Percentiles rank a stretch among this genome's conserved stretches.
phyloP scores from a whole-genome alignment of 495 filamentous ascomycete species.

The Penicillium samsonianum region DNA sequence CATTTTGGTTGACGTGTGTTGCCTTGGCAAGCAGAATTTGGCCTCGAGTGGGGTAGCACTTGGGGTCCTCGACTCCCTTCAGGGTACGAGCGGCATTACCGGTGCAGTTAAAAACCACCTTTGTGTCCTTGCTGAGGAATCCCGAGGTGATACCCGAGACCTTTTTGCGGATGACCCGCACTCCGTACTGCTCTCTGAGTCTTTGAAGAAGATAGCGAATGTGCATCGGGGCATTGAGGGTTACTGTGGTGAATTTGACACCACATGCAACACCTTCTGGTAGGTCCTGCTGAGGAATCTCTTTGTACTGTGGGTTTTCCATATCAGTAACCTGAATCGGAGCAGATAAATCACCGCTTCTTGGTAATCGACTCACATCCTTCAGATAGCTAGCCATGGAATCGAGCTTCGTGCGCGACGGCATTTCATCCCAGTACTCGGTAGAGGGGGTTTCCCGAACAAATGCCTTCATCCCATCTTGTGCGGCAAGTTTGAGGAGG shows the following conservation, averaged over 20 bases:
- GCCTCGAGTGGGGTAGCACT: constrained; percentile 37
- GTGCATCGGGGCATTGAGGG: constrained; percentile 33
- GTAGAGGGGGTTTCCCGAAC: constrained; percentile 23
- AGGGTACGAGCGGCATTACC: constrained; percentile 25
- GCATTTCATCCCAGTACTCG: constrained; percentile 36
- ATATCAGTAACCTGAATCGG: background rate
- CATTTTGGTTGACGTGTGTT: constrained; percentile 28
- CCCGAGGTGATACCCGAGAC: constrained; percentile 23
- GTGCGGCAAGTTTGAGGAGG: constrained; percentile 23
- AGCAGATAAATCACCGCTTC: background rate
- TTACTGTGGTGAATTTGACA: constrained; percentile 32
- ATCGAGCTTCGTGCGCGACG: constrained; percentile 27
- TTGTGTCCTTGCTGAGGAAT: constrained; percentile 24
- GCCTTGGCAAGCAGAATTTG: constrained; percentile 43
- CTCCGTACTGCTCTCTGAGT: constrained; percentile 18
- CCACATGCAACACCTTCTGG: constrained; percentile 27
- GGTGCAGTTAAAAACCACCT: constrained; percentile 36
- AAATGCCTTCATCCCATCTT: constrained; percentile 24
- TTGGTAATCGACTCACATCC: constrained; percentile 21
- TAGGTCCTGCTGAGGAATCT: constrained; percentile 22
- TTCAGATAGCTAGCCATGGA: constrained; percentile 32
- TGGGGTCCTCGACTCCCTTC: constrained; percentile 27
- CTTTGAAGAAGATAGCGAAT: constrained; percentile 17
- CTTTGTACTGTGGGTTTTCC: constrained; percentile 1
- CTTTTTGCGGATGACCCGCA: constrained; percentile 28